Base-by-base conservation (phyloP, 352 stramenopile species). In the Phytopythium oedochilum region DNA sequence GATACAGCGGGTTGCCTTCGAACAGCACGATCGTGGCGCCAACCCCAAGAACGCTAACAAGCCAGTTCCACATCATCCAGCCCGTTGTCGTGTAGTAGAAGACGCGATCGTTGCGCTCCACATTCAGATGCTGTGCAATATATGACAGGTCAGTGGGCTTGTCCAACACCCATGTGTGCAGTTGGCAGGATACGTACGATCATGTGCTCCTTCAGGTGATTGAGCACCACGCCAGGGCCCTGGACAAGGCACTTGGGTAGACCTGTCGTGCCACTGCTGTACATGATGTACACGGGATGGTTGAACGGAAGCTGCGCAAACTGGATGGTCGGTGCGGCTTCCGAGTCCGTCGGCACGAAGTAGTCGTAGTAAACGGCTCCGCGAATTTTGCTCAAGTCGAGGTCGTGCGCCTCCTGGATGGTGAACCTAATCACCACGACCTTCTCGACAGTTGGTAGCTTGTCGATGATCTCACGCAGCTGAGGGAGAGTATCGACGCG, bases 41-140 rank as follows among this genome's bases (percentile, higher is more conserved):
- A 55, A 83, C 66, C 18, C 79, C 75, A 12, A 96, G 74, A 6
- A 61, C 75, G 40, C 78, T 88, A 31, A 88, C 76, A 50, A 91
- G 64, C 84, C 84, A 96, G 55, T 94, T 93, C 85, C 85, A 94
- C 85, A 94, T 94, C 85, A 94, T 94, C 83, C 81, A 90, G 5
- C 75, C 83, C 3, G 83, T 92, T 4, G 83, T 92, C 45, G 79
- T 90, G 61, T 89, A 89, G 57, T 89, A 92, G 39, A 92, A 90
- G 22, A 88, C 78, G n/a, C 70, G 72, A 61, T 90, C 83, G 10
- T 79, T 25, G 10, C 75, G 73, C 23, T 57, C 63, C 22, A 92
- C 64, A 59, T 92, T 88, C 14, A 88, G 50, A 55, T 92, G 83
- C 71, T 87, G 50, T 8, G n/a, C 25, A 7, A 28, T 34, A 49